Conservation (phyloP, 345 rosid genomes). For the Gossypium arboreum region DNA sequence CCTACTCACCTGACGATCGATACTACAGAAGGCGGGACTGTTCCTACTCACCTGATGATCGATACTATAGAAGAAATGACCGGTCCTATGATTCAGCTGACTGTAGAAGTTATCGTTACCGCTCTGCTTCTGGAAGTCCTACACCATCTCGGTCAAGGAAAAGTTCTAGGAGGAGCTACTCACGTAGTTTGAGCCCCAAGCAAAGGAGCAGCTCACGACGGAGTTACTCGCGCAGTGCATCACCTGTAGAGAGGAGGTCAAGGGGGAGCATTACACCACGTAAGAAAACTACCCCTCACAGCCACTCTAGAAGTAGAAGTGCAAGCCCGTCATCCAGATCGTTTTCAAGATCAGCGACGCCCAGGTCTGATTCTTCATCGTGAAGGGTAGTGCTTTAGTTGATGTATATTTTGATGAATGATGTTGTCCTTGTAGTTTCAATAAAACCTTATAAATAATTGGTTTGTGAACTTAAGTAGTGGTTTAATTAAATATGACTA, state of each 20-base stretch:
- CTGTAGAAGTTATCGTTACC: constrained; percentile 9
- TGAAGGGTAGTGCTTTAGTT: constrained; percentile 4
- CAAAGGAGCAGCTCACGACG: constrained; percentile 26
- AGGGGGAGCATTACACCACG: constrained; percentile 38
- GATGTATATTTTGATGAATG: not conserved
- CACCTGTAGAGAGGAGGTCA: constrained; percentile 42
- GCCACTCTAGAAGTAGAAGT: constrained; percentile 33
- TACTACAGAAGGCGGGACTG: constrained; percentile 13
- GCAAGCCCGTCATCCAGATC: constrained; percentile 47
- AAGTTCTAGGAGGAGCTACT: constrained; percentile 30
- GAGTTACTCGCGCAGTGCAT: constrained; percentile 41
- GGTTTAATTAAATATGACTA: not conserved
- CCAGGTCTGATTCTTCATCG: constrained; percentile 34
- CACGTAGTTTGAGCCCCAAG: constrained; percentile 20
- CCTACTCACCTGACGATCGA: constrained; percentile 12
- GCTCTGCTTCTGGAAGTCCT: constrained; percentile 27
- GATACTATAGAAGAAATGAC: constrained; percentile 22
- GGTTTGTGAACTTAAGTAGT: not conserved
- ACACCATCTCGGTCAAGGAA: constrained; percentile 13
- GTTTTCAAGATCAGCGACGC: constrained; percentile 57
- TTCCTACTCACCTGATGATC: constrained; percentile 1
- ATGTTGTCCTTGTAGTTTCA: not conserved
- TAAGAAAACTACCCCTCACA: constrained; percentile 27
- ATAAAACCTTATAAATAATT: not conserved
- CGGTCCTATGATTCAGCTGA: constrained; percentile 22